Conservation (phyloP, 75 land plant species). For the Sequoia sempervirens region DNA sequence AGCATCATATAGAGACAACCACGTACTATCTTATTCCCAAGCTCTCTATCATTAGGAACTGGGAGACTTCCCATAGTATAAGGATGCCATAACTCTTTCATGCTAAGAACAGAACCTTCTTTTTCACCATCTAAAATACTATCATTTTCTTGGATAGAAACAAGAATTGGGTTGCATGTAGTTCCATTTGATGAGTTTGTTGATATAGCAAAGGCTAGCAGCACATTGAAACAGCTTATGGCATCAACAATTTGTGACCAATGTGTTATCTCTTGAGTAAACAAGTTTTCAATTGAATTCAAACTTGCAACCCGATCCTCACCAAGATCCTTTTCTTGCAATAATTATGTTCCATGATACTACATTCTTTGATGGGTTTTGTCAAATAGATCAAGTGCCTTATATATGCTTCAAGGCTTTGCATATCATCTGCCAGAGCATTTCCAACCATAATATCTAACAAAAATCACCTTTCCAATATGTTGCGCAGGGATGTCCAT, state of each 20-base stretch:
- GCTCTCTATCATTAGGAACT: conserved; percentile 73
- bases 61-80: conserved; percentile 56
- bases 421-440: too few relatives aligned
- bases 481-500: too few relatives aligned
- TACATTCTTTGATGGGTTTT: too few relatives aligned
- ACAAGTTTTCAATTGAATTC: conserved; percentile 45
- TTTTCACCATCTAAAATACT: conserved; percentile 5
- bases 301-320: conserved; percentile 62
- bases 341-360: too few relatives aligned
- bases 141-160: conserved; percentile 12
- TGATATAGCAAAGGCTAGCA: conserved; percentile 68
- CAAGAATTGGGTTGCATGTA: conserved; percentile 62
- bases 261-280: conserved; percentile 37
- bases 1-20: too few relatives aligned
- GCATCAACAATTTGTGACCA: conserved; percentile 64
- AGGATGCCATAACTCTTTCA: conserved; percentile 96
- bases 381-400: too few relatives aligned
- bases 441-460: too few relatives aligned
- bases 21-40: conserved; percentile 37
- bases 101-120: conserved; percentile 43
- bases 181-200: conserved; percentile 43
- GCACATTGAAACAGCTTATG: conserved; percentile 65
- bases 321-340: conserved; percentile 39
- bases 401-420: too few relatives aligned
- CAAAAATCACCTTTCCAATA: too few relatives aligned